phyloP scores from a whole-genome alignment of 129 eudicot species.

The Gnaphalium uliginosum region DNA sequence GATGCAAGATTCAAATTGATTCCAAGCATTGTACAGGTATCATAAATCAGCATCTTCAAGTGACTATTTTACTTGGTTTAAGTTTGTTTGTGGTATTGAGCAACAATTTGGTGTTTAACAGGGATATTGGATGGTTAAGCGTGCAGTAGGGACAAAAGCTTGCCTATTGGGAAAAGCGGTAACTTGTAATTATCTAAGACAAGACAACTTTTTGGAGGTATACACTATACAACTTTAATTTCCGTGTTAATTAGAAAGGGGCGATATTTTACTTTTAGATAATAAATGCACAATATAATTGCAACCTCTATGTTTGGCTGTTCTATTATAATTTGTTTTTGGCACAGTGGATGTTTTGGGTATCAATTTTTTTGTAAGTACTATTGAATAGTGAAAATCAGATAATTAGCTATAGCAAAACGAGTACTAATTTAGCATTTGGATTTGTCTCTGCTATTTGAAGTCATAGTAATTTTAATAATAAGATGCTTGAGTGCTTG shows the following conservation, averaged over 20 bases:
- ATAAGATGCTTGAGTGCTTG: too few species aligned
- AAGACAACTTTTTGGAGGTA: slow-evolving; percentile 96
- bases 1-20: slow-evolving; percentile 92
- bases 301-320: too few species aligned
- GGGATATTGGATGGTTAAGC: slow-evolving; percentile 99
- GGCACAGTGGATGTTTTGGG: too few species aligned
- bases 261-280: background rate
- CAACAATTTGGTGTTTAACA: slow-evolving; percentile 33
- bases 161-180: slow-evolving; percentile 95
- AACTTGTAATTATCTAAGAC: slow-evolving; percentile 82
- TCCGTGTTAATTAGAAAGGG: slow-evolving; percentile 4
- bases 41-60: slow-evolving; percentile 2
- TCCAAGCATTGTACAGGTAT: slow-evolving; percentile 90
- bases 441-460: too few species aligned
- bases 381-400: too few species aligned
- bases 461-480: too few species aligned
- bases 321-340: too few species aligned
- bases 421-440: too few species aligned
- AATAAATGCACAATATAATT: background rate
- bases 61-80: slow-evolving; percentile 1
- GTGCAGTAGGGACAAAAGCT: slow-evolving; percentile 98
- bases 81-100: slow-evolving; percentile 17
- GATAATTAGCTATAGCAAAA: too few species aligned
- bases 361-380: too few species aligned
- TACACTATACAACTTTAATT: background rate